Evolutionary conservation across 2,329 filamentous ascomycete genomes (phyloP).

Genomic region (Neophaeococcomyces aloes): DNA sequence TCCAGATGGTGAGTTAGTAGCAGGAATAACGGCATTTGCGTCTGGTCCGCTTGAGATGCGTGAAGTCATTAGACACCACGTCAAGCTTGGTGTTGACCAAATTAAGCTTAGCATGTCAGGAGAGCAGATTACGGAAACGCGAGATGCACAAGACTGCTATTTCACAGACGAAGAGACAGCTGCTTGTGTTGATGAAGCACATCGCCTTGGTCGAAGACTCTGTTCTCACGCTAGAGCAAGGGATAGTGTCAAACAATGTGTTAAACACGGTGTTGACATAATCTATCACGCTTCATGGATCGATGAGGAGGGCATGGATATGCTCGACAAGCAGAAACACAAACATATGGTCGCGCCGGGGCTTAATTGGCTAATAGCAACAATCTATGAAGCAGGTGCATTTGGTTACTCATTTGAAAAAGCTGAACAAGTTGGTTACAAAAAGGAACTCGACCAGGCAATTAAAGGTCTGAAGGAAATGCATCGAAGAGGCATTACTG

Average conservation of each 20-base stretch:
- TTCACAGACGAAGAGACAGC: constrained; percentile 38
- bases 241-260: constrained; percentile 36
- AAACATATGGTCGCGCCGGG: constrained; percentile 35
- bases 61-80: constrained; percentile 29
- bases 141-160: constrained; percentile 37
- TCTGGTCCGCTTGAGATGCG: constrained; percentile 35
- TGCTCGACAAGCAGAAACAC: constrained; percentile 30
- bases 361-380: constrained; percentile 36
- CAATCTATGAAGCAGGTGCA: constrained; percentile 28
- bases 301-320: constrained; percentile 30
- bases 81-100: constrained; percentile 33
- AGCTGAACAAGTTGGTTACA: constrained; percentile 37
- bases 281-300: constrained; percentile 40
- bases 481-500: constrained; percentile 35
- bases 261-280: constrained; percentile 37
- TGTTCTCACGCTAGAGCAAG: constrained; percentile 38
- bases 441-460: constrained; percentile 33
- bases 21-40: constrained; percentile 34
- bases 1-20: constrained; percentile 35
- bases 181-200: constrained; percentile 40
- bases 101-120: constrained; percentile 38
- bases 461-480: constrained; percentile 35
- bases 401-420: constrained; percentile 35
- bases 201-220: constrained; percentile 25
- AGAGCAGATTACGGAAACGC: constrained; percentile 26